Evolutionary conservation across 2,329 filamentous ascomycete species (phyloP).

Genomic region (Colletotrichum sp.): DNA sequence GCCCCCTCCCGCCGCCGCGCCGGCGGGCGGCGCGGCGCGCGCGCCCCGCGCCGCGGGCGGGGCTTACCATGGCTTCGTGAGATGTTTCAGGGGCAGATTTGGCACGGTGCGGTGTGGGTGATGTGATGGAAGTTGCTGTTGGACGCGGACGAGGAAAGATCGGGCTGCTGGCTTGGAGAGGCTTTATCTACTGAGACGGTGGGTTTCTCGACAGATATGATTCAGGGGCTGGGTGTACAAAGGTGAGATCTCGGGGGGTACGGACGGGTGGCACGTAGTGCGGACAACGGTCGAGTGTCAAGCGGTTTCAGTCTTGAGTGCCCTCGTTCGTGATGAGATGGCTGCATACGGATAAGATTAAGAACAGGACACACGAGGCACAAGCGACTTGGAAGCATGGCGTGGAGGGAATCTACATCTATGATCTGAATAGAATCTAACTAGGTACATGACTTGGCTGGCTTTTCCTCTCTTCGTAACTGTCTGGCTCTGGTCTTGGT

Average conservation of each 20-base stretch:
- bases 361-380: accelerated
- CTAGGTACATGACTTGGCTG: not conserved
- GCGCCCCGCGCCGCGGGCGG: too few species aligned
- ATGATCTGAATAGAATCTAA: not conserved
- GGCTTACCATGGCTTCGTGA: too few species aligned
- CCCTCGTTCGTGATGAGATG: not conserved
- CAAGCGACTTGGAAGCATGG: not conserved
- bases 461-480: accelerated
- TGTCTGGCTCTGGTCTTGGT: not conserved
- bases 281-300: not conserved
- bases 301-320: not conserved
- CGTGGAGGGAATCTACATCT: not conserved
- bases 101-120: too few species aligned
- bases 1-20: too few species aligned
- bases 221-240: not conserved
- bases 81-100: too few species aligned
- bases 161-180: not conserved
- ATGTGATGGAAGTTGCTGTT: too few species aligned
- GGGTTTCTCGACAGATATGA: not conserved
- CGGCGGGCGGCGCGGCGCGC: too few species aligned
- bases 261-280: not conserved
- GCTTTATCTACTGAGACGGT: not conserved
- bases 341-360: not conserved
- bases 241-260: not conserved
- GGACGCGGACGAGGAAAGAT: too few species aligned